These are phyloP conservation scores for Alternaria brassicicola DNA, from an alignment of 2,329 filamentous ascomycete species.

Conservation along the genomic window DNA sequence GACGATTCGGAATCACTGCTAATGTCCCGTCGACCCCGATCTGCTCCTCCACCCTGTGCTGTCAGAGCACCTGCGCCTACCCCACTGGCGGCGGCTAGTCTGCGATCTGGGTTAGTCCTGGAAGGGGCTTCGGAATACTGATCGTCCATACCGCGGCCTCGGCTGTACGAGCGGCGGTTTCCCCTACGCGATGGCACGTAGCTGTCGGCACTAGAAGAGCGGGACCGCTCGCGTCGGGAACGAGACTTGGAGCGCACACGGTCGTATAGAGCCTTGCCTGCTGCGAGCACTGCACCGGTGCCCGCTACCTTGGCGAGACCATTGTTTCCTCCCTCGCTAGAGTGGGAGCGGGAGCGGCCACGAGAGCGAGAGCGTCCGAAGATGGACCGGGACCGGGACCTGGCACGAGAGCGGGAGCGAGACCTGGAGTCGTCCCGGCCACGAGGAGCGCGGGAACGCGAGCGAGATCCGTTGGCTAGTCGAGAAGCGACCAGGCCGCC, in stretches of 20 bases:
- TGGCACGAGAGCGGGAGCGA: constrained; percentile 63
- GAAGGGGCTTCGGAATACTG: constrained; percentile 47
- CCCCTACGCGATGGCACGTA: constrained; percentile 57
- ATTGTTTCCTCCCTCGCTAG: constrained; percentile 55
- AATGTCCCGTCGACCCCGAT: constrained; percentile 28
- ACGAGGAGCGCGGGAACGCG: constrained; percentile 59
- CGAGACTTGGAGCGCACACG: constrained; percentile 62
- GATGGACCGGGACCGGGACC: constrained; percentile 57
- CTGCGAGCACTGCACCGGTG: constrained; percentile 57
- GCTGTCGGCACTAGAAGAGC: constrained; percentile 55
- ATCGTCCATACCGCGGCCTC: constrained; percentile 53
- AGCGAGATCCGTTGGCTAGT: constrained; percentile 77
- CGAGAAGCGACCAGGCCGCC: constrained; percentile 87
- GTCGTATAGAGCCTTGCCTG: constrained; percentile 60
- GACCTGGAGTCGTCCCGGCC: constrained; percentile 50
- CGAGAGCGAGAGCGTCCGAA: constrained; percentile 52
- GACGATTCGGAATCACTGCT: constrained; percentile 57
- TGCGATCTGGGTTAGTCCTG: constrained; percentile 47
- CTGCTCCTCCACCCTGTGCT: constrained; percentile 27
- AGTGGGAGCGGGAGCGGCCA: constrained; percentile 50
- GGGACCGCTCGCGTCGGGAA: constrained; percentile 50
- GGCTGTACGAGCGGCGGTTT: constrained; percentile 48
- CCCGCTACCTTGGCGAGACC: constrained; percentile 57
- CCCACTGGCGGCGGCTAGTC: constrained; percentile 45
- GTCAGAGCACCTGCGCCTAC: constrained; percentile 47